Evolutionary conservation across 371 early-diverging fungal species (phyloP), one percentile per base, ranked within the genome.

Genomic region (Mucor plumbeus): DNA sequence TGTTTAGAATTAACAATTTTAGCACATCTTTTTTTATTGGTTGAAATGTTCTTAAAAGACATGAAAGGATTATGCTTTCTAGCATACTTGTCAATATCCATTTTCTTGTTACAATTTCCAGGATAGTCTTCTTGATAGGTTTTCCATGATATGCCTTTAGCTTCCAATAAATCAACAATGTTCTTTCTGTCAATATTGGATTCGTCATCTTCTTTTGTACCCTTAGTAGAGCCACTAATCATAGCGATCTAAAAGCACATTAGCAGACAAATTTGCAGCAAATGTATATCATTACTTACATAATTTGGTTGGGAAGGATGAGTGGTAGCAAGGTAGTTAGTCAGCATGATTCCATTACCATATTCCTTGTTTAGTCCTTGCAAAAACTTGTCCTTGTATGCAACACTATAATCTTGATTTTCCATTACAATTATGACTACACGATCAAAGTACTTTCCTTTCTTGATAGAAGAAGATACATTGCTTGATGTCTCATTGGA

Each of bases 11-110:
- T 71, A n/a, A 87, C 87, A 63, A 89, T 85, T 8, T 83, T 84
- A 47, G 78, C 73, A 61, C 86, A 85, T 14, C 86, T 77, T 34
- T 80, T 61, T 17, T 78, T 61, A 64, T 82, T 77, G n/a, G 48
- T 72, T 50, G 72, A 71, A 67, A 86, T 85, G 36, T 75, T 80
- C 41, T 68, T 78, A 65, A 85, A 85, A 1, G 84, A 81, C 9
- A 88, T 87, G 69, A 89, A 86, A 34, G 90, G 88, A 63, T 83
- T 86, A 68, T 88, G 87, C 59, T 85, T 89, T 44, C 88, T 77
- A 36, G 64, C 73, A 68, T 88, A 86, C 10, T 59, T 48, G 5
- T 56, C 70, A 47, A 67, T 74, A 5, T 65, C 64, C 67, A 72
- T 71, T 15, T 68, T 57, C 39, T 67, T 75, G 53, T 75, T 64